A percentile compares a stretch with the other conserved stretches of the same genome.
phyloP scores from a whole-genome alignment of 495 filamentous ascomycete species.

The Penicillium paxilli region DNA sequence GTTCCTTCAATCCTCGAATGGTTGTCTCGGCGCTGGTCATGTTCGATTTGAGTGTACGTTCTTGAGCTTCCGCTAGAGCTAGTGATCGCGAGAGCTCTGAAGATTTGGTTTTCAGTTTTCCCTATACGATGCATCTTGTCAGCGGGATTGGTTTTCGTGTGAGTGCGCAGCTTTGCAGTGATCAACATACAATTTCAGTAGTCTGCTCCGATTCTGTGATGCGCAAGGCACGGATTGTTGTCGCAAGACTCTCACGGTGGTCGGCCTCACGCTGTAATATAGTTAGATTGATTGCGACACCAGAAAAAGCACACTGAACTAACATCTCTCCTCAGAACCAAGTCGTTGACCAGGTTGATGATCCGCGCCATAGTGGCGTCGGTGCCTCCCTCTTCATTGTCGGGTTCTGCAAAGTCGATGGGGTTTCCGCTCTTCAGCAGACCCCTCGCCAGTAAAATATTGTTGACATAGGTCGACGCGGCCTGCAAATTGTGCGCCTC shows the following conservation, averaged over 20 bases:
- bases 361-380: conserved; percentile 77
- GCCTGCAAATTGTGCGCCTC: conserved; percentile 79
- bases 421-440: conserved; percentile 78
- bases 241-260: conserved; percentile 76
- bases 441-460: conserved; percentile 86
- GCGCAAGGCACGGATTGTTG: conserved; percentile 74
- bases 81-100: conserved; percentile 74
- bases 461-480: conserved; percentile 94
- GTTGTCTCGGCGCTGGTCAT: conserved; percentile 70
- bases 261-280: conserved; percentile 75
- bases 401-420: conserved; percentile 83
- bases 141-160: conserved; percentile 5
- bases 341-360: conserved; percentile 90
- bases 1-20: conserved; percentile 71
- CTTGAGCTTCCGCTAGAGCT: conserved; percentile 70
- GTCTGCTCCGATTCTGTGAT: conserved; percentile 68
- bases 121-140: conserved; percentile 30
- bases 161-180: neutral
- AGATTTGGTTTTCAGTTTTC: conserved; percentile 65
- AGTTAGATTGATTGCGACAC: conserved; percentile 16
- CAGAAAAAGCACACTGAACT: conserved; percentile 22
- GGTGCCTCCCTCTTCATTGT: conserved; percentile 60
- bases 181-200: conserved; percentile 50
- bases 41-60: conserved; percentile 66
- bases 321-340: conserved; percentile 83